phyloP scores from a whole-genome alignment of 345 rosid species.

The Arabidopsis suecica region DNA sequence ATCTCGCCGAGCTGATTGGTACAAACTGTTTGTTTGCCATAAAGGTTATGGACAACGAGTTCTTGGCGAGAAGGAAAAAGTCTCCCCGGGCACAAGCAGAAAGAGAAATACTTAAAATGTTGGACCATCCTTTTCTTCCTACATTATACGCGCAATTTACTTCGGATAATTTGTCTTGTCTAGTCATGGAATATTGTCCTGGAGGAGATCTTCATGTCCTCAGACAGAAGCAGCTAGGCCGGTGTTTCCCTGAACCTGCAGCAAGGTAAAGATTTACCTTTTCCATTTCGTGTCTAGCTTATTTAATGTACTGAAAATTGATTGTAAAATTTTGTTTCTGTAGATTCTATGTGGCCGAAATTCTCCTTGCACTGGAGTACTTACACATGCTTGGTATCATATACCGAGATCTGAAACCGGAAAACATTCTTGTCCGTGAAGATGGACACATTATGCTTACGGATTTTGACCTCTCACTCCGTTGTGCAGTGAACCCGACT shows the following conservation, averaged over 20 bases:
- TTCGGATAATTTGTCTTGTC: constrained; percentile 84
- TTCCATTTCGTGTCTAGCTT: background rate
- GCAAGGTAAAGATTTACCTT: constrained; percentile 63
- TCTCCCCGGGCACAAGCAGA: constrained; percentile 94
- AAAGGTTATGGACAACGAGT: constrained; percentile 97
- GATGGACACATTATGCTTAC: constrained; percentile 99
- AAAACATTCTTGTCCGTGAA: constrained; percentile 93
- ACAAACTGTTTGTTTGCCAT: constrained; percentile 89
- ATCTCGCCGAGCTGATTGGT: constrained; percentile 86
- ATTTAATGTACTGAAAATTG: background rate
- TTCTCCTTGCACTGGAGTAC: constrained; percentile 95
- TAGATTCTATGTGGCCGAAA: constrained; percentile 97
- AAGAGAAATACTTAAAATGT: constrained; percentile 80
- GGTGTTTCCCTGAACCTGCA: constrained; percentile 86
- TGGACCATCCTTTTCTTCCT: constrained; percentile 98
- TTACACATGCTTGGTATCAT: constrained; percentile 98
- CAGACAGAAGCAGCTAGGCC: constrained; percentile 86
- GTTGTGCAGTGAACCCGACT: constrained; percentile 90
- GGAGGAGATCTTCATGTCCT: constrained; percentile 98
- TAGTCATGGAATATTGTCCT: constrained; percentile 98
- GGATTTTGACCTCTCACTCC: constrained; percentile 89
- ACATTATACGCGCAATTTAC: constrained; percentile 89
- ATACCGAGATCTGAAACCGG: constrained; percentile 93
- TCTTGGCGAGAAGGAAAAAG: constrained; percentile 90
- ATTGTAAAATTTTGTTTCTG: background rate